Evolutionary conservation across 2,329 filamentous ascomycete species (phyloP).

Genomic region (Monosporascus sp.): DNA sequence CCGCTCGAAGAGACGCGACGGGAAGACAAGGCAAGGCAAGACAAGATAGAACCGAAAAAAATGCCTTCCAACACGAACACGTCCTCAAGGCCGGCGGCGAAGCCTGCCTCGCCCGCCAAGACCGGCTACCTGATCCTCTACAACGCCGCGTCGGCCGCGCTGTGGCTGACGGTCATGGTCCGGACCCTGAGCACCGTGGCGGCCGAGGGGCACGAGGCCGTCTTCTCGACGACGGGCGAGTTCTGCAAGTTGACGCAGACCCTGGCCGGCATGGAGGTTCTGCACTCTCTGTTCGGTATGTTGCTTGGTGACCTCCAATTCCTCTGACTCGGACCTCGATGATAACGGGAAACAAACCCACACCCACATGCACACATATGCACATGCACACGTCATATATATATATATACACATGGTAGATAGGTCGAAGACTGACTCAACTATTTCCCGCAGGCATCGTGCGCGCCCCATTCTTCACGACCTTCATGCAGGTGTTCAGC

Average conservation of each 20-base stretch:
- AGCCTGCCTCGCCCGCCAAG: constrained; percentile 41
- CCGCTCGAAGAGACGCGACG: too few species aligned
- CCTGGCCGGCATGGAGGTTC: constrained; percentile 73
- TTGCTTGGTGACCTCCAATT: not conserved
- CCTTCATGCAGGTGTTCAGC: constrained; percentile 81
- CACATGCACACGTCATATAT: too few species aligned
- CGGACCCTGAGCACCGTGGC: constrained; percentile 56
- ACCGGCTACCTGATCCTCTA: constrained; percentile 76
- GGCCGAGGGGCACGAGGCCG: constrained; percentile 49
- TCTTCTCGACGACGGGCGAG: constrained; percentile 58
- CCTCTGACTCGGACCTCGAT: too few species aligned
- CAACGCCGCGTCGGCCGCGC: constrained; percentile 70
- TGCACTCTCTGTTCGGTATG: constrained; percentile 74
- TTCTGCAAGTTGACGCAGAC: constrained; percentile 81
- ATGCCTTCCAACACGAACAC: constrained; percentile 8
- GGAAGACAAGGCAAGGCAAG: not conserved
- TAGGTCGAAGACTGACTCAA: too few species aligned
- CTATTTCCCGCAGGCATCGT: constrained; percentile 60
- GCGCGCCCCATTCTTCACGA: constrained; percentile 78
- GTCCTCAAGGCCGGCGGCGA: constrained; percentile 18
- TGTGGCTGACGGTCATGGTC: constrained; percentile 75
- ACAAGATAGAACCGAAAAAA: not conserved
- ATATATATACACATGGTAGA: too few species aligned
- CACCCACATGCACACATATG: not conserved
- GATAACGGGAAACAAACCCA: not conserved